phyloP scores from a whole-genome alignment of 768 basidiomycete genomes.

The Lyophyllum semitale region DNA sequence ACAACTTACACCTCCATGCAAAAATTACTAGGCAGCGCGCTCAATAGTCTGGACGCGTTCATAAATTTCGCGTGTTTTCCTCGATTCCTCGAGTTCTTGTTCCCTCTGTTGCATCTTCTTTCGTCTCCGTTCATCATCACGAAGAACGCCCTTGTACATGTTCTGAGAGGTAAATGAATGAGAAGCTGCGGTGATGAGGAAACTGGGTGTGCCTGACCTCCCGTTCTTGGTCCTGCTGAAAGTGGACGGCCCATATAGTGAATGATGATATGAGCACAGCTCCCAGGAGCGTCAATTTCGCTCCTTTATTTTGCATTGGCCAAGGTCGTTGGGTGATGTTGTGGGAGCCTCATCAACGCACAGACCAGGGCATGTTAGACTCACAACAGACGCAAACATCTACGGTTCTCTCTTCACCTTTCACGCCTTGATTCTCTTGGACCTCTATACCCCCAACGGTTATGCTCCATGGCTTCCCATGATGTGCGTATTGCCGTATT shows the following conservation, averaged over 20 bases:
- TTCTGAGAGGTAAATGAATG: slow-evolving; percentile 44
- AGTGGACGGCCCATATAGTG: slow-evolving; percentile 90
- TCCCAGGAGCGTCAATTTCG: slow-evolving; percentile 73
- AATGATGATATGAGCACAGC: slow-evolving; percentile 64
- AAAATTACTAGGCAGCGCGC: slow-evolving; percentile 1
- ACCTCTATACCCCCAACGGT: slow-evolving; percentile 11
- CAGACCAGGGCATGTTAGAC: slow-evolving; percentile 18
- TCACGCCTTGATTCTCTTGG: slow-evolving; percentile 11
- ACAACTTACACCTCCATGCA: neutral
- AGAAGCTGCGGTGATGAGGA: neutral
- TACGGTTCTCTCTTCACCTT: slow-evolving; percentile 15
- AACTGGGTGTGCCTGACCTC: slow-evolving; percentile 49
- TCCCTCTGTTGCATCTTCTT: slow-evolving; percentile 72
- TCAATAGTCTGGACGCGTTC: slow-evolving; percentile 51
- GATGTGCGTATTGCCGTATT: slow-evolving; percentile 33
- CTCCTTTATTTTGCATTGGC: slow-evolving; percentile 60
- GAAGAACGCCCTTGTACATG: slow-evolving; percentile 90
- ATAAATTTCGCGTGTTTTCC: slow-evolving; percentile 64
- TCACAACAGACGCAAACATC: slow-evolving; percentile 35
- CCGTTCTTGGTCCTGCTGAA: slow-evolving; percentile 79
- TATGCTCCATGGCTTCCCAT: slow-evolving; percentile 38
- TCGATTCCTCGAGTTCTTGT: slow-evolving; percentile 61
- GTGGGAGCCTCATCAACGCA: slow-evolving; percentile 23
- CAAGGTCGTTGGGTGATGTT: slow-evolving; percentile 26
- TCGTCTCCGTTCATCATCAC: slow-evolving; percentile 80